Base-by-base conservation (phyloP, 306 rosid species). In the Vigna mungo region DNA sequence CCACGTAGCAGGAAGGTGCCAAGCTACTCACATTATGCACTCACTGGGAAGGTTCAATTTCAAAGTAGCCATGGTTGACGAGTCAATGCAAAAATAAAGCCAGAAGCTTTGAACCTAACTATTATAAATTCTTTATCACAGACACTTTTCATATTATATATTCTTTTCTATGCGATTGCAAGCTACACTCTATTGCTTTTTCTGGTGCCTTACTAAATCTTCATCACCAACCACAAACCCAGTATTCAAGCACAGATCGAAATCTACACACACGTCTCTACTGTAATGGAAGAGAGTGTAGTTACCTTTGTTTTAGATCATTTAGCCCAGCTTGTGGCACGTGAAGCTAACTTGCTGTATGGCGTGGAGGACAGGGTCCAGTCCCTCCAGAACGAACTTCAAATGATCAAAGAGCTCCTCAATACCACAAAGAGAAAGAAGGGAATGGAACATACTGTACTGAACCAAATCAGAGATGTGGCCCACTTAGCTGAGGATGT, bases 401-500 rank as follows among this genome's bases (percentile, higher is more conserved):
- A 15, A 7, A 12, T 74, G 4, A 47, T 66, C 13, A 32, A 74
- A 2, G 61, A 3, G 2, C 17, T 66, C 59, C 76, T 74, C 25
- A 37, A 58, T 15, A 12, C 51, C 70, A 21, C 68, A 62, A 59
- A 36, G 44, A 59, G 17, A 43, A 36, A 56, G 25, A 16, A 47
- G 5, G 64, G 23, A 6, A 80, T 41, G 1, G 36, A 41, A 20
- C 17, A 80, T 10, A 71, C 0, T 7, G 54, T 54, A 0, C 1
- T 44, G 3, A 54, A 2, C 1, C 79, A 80, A 20, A 80, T 80
- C 46, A 73, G 79, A 68, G 84, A 80, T 6, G 74, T 13, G 0
- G 53, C 79, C 5, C 51, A 65, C 5, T 21, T 65, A 11, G 79
- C 79, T 1, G 84, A 80, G 62, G 79, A 80, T 34, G 69, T 73